Evolutionary conservation across 495 filamentous ascomycete genomes (phyloP).

Genomic region (Talaromyces proteolyticus): DNA sequence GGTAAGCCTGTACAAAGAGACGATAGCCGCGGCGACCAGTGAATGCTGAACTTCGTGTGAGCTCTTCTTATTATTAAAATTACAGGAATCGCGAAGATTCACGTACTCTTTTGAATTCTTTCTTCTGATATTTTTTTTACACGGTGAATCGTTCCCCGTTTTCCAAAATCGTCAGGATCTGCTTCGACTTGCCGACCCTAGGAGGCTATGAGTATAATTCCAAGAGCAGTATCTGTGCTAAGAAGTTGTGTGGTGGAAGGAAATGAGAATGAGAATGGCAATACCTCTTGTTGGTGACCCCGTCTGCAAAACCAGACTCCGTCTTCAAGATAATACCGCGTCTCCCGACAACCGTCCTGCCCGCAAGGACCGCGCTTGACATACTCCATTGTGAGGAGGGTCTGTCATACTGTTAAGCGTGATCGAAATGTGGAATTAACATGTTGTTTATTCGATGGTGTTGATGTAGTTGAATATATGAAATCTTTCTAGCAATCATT

Average conservation of each 20-base stretch:
- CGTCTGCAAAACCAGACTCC: slow-evolving; percentile 60
- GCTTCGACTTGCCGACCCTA: slow-evolving; percentile 53
- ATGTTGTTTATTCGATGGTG: too few species aligned
- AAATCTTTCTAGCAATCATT: too few species aligned
- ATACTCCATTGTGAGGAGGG: slow-evolving; percentile 40
- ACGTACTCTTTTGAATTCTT: slow-evolving; percentile 42
- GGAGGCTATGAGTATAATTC: neutral
- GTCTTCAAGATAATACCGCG: slow-evolving; percentile 55
- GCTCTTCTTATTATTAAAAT: too few species aligned
- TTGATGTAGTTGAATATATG: too few species aligned
- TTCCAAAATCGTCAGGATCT: slow-evolving; percentile 72
- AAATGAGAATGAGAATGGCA: slow-evolving; percentile 2
- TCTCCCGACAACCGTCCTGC: slow-evolving; percentile 58
- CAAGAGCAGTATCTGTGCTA: too few species aligned
- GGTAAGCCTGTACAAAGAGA: slow-evolving; percentile 78
- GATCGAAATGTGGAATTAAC: too few species aligned
- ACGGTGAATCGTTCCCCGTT: slow-evolving; percentile 52
- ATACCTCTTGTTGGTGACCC: slow-evolving; percentile 59
- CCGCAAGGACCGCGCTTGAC: slow-evolving; percentile 52
- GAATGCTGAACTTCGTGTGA: slow-evolving; percentile 29
- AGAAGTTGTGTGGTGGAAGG: too few species aligned
- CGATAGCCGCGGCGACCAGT: slow-evolving; percentile 59
- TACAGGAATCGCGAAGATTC: too few species aligned
- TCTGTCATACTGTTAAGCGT: neutral
- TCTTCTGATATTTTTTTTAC: slow-evolving; percentile 48